Conservation (phyloP, 129 eudicot species). For the Escallonia rubra region DNA sequence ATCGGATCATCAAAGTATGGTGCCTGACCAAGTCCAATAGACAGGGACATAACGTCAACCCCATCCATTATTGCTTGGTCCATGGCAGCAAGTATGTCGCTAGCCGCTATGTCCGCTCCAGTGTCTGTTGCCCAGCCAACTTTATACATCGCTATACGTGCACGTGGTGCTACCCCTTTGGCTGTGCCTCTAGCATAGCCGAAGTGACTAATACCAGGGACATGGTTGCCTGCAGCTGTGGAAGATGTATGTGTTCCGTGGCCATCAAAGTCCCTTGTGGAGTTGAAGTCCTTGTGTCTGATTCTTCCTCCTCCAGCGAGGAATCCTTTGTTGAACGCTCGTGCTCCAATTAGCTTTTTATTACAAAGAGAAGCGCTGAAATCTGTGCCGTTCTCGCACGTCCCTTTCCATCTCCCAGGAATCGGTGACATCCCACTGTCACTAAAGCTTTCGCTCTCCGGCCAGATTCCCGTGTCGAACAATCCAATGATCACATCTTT, state of each 20-base stretch:
- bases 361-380: slow-evolving; percentile 28
- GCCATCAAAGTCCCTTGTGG: slow-evolving; percentile 12
- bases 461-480: slow-evolving; percentile 40
- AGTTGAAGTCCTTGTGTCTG: slow-evolving; percentile 13
- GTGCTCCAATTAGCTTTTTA: slow-evolving; percentile 31
- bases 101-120: background rate
- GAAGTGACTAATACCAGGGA: slow-evolving; percentile 21
- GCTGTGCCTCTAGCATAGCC: slow-evolving; percentile 26
- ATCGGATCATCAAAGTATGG: slow-evolving; percentile 25
- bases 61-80: slow-evolving; percentile 37
- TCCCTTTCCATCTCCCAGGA: slow-evolving; percentile 36
- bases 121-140: slow-evolving; percentile 21
- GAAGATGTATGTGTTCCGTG: slow-evolving; percentile 32
- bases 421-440: slow-evolving; percentile 26
- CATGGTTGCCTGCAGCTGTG: slow-evolving; percentile 19
- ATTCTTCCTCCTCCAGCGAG: slow-evolving; percentile 20
- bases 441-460: slow-evolving; percentile 37
- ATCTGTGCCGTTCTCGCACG: slow-evolving; percentile 30
- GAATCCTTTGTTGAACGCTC: slow-evolving; percentile 28
- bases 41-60: slow-evolving; percentile 31
- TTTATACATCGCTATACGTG: slow-evolving; percentile 38
- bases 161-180: slow-evolving; percentile 27
- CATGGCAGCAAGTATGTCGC: slow-evolving; percentile 33
- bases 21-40: slow-evolving; percentile 17
- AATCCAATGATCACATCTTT: slow-evolving; percentile 35